phyloP scores from a whole-genome alignment of 116 monocot genomes.

The Trichopus zeylanicus region DNA sequence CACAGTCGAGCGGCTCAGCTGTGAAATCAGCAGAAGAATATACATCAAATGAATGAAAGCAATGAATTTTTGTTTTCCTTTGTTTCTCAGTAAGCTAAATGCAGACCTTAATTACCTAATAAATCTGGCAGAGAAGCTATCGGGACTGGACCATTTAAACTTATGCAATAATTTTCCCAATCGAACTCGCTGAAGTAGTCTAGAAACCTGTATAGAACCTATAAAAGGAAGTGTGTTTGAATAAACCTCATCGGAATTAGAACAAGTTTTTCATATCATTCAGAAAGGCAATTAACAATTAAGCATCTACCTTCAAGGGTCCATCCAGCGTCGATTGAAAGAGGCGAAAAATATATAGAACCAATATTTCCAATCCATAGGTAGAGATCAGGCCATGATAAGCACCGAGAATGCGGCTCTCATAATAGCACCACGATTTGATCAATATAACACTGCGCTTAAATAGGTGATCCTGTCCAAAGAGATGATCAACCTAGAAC shows the following conservation, averaged over 20 bases:
- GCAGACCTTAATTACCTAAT: slow-evolving; percentile 34
- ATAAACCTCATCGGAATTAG: background rate
- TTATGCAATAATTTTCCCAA: slow-evolving; percentile 66
- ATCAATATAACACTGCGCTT: slow-evolving; percentile 75
- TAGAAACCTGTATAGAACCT: slow-evolving; percentile 78
- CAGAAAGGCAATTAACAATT: background rate
- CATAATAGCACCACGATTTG: slow-evolving; percentile 96
- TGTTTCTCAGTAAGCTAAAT: too few species aligned
- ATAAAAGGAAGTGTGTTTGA: slow-evolving; percentile 3
- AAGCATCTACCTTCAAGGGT: slow-evolving; percentile 53
- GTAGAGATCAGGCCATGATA: slow-evolving; percentile 75
- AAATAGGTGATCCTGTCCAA: slow-evolving; percentile 69
- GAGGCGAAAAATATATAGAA: slow-evolving; percentile 66
- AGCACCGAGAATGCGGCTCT: slow-evolving; percentile 82
- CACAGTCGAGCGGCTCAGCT: slow-evolving; percentile 38
- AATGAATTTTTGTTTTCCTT: too few species aligned
- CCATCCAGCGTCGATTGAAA: slow-evolving; percentile 60
- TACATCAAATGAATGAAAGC: background rate
- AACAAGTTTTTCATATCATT: too few species aligned
- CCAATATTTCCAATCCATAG: slow-evolving; percentile 73
- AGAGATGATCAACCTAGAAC: slow-evolving; percentile 47
- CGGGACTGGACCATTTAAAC: slow-evolving; percentile 44
- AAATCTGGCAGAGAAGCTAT: slow-evolving; percentile 58
- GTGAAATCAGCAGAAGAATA: slow-evolving; percentile 9
- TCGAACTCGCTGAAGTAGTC: slow-evolving; percentile 76